Percentiles rank a stretch among this genome's conserved stretches.
Evolutionary conservation across 306 rosid species (phyloP).

Genomic region (Sesbania bispinosa): DNA sequence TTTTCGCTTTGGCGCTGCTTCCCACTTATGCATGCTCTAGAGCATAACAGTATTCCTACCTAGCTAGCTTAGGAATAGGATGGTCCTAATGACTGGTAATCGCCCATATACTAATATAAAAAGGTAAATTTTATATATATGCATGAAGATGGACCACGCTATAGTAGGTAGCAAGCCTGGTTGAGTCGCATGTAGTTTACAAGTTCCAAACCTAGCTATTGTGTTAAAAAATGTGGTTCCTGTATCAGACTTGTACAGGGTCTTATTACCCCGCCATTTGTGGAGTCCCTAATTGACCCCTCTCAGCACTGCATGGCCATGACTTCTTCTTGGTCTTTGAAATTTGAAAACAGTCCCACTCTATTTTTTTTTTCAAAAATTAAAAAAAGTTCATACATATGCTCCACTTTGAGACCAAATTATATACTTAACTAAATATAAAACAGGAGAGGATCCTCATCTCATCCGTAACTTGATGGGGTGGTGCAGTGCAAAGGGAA

Average conservation of each 20-base stretch:
- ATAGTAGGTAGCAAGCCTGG: background rate
- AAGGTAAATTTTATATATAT: background rate
- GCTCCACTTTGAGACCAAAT: no score
- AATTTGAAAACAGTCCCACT: background rate
- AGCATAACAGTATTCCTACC: slow-evolving; percentile 17
- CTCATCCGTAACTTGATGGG: background rate
- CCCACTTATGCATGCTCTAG: slow-evolving; percentile 12
- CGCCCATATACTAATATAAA: background rate
- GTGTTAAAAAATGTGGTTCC: slow-evolving; percentile 19
- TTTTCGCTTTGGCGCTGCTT: slow-evolving; percentile 16
- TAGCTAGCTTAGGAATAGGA: slow-evolving; percentile 19
- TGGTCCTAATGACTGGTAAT: slow-evolving; percentile 31
- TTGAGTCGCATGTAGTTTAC: slow-evolving; percentile 33
- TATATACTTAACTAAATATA: no score
- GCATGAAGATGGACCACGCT: slow-evolving; percentile 48
- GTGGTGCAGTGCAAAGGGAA: background rate
- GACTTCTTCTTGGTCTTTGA: background rate
- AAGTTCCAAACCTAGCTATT: slow-evolving; percentile 54
- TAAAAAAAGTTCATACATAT: no score
- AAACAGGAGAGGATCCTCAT: no score
- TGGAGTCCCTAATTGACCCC: slow-evolving; percentile 32
- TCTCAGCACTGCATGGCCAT: background rate
- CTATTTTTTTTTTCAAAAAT: no score
- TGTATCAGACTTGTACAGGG: slow-evolving; percentile 12
- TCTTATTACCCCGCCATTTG: slow-evolving; percentile 41